Evolutionary conservation across 345 rosid species (phyloP).

Genomic region (Viola odorata): DNA sequence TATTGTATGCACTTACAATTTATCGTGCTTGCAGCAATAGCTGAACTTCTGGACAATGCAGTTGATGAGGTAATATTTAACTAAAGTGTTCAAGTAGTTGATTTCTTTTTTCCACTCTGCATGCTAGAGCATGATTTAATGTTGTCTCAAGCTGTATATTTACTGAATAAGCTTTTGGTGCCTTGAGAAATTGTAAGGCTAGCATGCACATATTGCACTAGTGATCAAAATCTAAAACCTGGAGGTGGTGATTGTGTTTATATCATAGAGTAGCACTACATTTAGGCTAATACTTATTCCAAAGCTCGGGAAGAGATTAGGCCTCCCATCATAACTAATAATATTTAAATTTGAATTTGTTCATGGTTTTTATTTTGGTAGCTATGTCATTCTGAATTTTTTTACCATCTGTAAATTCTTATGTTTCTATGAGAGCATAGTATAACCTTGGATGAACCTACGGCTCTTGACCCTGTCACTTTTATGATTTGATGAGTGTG

Average conservation of each 20-base stretch:
- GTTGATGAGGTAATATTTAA: slow-evolving; percentile 76
- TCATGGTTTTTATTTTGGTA: background rate
- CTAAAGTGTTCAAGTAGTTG: background rate
- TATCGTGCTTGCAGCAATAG: slow-evolving; percentile 59
- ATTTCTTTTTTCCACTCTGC: background rate
- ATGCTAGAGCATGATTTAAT: too few relatives aligned
- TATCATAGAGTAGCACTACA: background rate
- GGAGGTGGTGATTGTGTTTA: background rate
- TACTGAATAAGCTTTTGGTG: background rate
- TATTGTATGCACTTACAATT: too few relatives aligned
- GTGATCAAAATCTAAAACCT: background rate
- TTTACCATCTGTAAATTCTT: background rate
- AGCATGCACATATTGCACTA: background rate
- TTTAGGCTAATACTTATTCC: background rate
- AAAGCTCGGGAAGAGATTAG: background rate
- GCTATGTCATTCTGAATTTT: too few relatives aligned
- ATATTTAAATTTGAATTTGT: background rate
- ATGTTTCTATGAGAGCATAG: background rate
- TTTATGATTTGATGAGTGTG: background rate
- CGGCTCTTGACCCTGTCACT: background rate
- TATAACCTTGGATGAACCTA: background rate
- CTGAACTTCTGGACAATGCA: slow-evolving; percentile 93
- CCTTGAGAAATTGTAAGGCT: background rate
- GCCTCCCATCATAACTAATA: background rate
- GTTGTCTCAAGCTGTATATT: background rate